phyloP scores from a whole-genome alignment of 106 monocot genomes.

The Dioscorea dumetorum region DNA sequence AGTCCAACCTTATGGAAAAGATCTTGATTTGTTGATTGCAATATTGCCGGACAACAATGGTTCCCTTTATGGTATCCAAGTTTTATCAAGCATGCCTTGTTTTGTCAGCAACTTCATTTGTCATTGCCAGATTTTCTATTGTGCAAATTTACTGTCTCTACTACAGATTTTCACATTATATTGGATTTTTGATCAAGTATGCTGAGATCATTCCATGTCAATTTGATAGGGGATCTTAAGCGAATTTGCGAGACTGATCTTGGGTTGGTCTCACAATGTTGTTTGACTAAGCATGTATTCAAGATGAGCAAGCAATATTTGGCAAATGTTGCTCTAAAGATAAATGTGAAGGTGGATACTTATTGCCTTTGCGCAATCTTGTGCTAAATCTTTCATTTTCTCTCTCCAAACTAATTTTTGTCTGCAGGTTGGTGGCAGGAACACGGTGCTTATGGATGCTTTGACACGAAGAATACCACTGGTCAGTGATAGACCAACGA shows the following conservation, averaged over 20 bases:
- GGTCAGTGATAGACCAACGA: slow-evolving; percentile 85
- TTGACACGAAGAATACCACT: slow-evolving; percentile 66
- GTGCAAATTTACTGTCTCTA: background rate
- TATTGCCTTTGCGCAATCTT: background rate
- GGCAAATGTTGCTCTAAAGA: slow-evolving; percentile 96
- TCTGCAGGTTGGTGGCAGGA: slow-evolving; percentile 84
- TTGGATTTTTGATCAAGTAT: background rate
- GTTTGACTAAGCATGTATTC: slow-evolving; percentile 87
- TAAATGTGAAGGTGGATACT: slow-evolving; percentile 79
- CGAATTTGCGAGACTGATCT: slow-evolving; percentile 97
- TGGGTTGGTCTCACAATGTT: slow-evolving; percentile 94
- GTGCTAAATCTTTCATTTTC: background rate
- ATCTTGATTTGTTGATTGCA: slow-evolving; percentile 78
- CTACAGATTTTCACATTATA: background rate
- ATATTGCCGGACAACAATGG: slow-evolving; percentile 98
- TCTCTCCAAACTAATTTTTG: background rate
- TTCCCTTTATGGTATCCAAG: slow-evolving; percentile 74
- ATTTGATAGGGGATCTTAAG: slow-evolving; percentile 75
- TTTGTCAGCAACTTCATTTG: no score
- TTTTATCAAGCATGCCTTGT: background rate
- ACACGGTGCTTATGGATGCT: slow-evolving; percentile 95
- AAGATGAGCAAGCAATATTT: slow-evolving; percentile 87
- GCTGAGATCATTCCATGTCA: background rate
- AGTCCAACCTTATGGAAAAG: slow-evolving; percentile 47
- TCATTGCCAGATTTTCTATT: background rate